Conservation (phyloP, 2,329 filamentous ascomycete species). For the Monosporascus sp. region DNA sequence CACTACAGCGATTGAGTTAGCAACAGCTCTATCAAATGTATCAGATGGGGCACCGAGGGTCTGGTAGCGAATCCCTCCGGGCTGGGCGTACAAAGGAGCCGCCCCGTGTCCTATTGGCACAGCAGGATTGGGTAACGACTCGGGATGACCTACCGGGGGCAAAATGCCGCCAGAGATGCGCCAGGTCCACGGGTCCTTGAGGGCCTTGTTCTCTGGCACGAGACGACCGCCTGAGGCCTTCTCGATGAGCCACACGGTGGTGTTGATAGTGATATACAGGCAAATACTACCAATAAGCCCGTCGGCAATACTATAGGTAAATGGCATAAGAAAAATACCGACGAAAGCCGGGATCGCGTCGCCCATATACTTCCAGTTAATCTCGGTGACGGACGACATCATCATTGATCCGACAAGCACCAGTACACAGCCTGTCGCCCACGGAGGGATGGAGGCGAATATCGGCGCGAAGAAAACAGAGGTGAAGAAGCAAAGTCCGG, state of each 20-base stretch:
- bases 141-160: slow-evolving; percentile 39
- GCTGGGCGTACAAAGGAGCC: no score
- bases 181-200: slow-evolving; percentile 78
- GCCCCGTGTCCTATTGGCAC: no score
- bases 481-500: slow-evolving; percentile 80
- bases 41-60: no score
- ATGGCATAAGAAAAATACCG: slow-evolving; percentile 80
- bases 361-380: slow-evolving; percentile 85
- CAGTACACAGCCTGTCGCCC: slow-evolving; percentile 85
- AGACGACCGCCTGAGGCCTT: slow-evolving; percentile 62
- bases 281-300: slow-evolving; percentile 77
- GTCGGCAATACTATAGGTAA: slow-evolving; percentile 84
- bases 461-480: slow-evolving; percentile 86
- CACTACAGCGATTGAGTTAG: slow-evolving; percentile 35
- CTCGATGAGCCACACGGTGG: slow-evolving; percentile 62
- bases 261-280: slow-evolving; percentile 73
- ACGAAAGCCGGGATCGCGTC: slow-evolving; percentile 82
- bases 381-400: slow-evolving; percentile 70
- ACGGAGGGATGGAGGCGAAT: slow-evolving; percentile 82
- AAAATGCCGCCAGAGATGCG: slow-evolving; percentile 68
- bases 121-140: background rate
- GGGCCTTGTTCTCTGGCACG: slow-evolving; percentile 66
- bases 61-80: no score
- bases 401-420: slow-evolving; percentile 86
- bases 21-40: background rate